These are phyloP conservation scores for Kickxella alabastrina DNA, from an alignment of 192 early-diverging fungal species.

Conservation along the genomic window DNA sequence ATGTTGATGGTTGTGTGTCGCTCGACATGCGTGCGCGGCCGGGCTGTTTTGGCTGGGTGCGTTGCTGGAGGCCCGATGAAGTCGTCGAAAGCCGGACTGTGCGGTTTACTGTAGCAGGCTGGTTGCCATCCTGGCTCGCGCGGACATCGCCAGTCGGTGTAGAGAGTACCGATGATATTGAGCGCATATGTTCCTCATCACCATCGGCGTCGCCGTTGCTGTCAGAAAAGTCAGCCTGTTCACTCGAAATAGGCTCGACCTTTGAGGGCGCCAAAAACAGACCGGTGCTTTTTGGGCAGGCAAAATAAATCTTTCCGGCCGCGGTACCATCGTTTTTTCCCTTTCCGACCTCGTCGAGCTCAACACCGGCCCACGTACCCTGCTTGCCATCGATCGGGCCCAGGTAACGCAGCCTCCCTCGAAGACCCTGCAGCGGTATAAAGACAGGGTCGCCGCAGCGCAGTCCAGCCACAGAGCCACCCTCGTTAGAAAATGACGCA, in stretches of 20 bases:
- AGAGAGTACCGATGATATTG: constrained; percentile 4
- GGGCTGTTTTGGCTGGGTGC: constrained; percentile 9
- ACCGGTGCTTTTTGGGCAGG: constrained; percentile 64
- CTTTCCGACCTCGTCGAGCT: constrained; percentile 63
- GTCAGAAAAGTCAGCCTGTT: not conserved
- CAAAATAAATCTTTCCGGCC: constrained; percentile 65
- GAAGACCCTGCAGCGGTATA: constrained; percentile 56
- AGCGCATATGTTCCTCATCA: not conserved
- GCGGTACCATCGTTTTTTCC: constrained; percentile 80
- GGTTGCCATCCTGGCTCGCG: not conserved
- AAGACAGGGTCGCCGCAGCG: constrained; percentile 58
- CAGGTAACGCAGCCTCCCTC: constrained; percentile 68
- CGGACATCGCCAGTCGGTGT: not conserved
- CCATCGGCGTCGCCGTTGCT: not conserved
- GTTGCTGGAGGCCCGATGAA: constrained; percentile 5
- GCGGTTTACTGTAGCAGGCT: not conserved
- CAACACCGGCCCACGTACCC: constrained; percentile 77
- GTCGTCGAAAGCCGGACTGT: not conserved
- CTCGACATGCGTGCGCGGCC: constrained; percentile 21
- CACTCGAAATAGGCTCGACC: constrained; percentile 11
- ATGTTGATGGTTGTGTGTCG: constrained; percentile 10
- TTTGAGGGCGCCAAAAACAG: constrained; percentile 71
- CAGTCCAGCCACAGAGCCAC: constrained; percentile 10
- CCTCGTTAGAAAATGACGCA: not conserved
- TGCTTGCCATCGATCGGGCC: constrained; percentile 71